These are phyloP conservation scores for Fragilariopsis cylindrus DNA, from an alignment of 108 stramenopile species.

Conservation along the genomic window DNA sequence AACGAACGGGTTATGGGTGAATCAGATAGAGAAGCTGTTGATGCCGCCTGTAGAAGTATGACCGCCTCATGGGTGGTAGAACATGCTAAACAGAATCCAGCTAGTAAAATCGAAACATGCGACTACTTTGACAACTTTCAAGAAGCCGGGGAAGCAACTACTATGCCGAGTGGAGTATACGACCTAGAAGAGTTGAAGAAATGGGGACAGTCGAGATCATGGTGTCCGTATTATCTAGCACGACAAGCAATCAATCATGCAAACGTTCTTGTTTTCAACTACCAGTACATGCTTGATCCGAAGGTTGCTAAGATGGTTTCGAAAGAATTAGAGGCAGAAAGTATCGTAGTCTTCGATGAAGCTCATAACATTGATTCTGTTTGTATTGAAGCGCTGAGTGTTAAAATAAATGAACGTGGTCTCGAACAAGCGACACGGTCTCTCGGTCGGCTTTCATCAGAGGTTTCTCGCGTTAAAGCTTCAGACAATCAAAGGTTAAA, in stretches of 20 bases:
- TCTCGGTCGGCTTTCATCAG: slow-evolving; percentile 76
- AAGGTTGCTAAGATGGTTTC: slow-evolving; percentile 94
- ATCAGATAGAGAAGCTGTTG: slow-evolving; percentile 96
- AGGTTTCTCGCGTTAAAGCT: slow-evolving; percentile 87
- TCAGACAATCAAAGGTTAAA: slow-evolving; percentile 86
- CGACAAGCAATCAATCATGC: slow-evolving; percentile 93
- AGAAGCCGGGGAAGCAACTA: slow-evolving; percentile 83
- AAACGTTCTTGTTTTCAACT: slow-evolving; percentile 98
- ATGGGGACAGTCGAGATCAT: slow-evolving; percentile 86
- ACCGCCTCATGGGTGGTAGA: slow-evolving; percentile 97
- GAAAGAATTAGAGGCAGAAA: slow-evolving; percentile 94
- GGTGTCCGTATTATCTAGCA: slow-evolving; percentile 99
- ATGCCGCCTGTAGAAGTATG: slow-evolving; percentile 95
- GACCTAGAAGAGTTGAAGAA: slow-evolving; percentile 91
- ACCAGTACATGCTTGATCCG: slow-evolving; percentile 99
- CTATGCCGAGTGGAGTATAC: slow-evolving; percentile 94
- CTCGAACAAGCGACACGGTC: slow-evolving; percentile 92
- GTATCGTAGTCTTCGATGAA: slow-evolving; percentile 99
- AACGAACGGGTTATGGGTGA: slow-evolving; percentile 94
- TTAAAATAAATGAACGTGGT: slow-evolving; percentile 89
- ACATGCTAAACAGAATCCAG: slow-evolving; percentile 63
- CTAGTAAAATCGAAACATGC: slow-evolving; percentile 82
- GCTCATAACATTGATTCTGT: slow-evolving; percentile 99
- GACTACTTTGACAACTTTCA: slow-evolving; percentile 90
- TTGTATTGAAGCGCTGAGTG: slow-evolving; percentile 97